These are phyloP conservation scores for Hortiboletus campestris DNA, from an alignment of 768 basidiomycete species.

Conservation along the genomic window DNA sequence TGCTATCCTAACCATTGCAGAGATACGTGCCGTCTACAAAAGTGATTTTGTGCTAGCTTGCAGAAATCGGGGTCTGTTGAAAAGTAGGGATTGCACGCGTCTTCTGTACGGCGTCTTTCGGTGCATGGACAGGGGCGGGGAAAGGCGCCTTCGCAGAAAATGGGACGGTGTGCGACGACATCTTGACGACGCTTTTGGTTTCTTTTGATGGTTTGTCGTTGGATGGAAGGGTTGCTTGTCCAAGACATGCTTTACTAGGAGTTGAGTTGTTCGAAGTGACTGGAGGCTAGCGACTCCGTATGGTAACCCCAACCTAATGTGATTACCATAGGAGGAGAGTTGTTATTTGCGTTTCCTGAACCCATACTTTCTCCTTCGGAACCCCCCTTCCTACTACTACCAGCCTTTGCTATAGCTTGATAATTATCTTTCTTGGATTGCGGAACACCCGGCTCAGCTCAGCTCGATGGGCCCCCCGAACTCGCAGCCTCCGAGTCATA, in stretches of 20 bases:
- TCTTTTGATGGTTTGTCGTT: background rate
- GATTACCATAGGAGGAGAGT: conserved; percentile 16
- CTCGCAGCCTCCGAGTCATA: conserved; percentile 10
- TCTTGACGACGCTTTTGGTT: background rate
- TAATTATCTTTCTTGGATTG: conserved; percentile 27
- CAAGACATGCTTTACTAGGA: no score
- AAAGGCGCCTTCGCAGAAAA: background rate
- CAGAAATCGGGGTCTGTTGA: background rate
- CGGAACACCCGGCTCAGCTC: conserved; percentile 8
- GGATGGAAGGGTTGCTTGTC: background rate
- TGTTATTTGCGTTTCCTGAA: conserved; percentile 14
- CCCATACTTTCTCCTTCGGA: conserved; percentile 8
- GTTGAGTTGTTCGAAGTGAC: no score
- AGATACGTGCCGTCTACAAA: background rate
- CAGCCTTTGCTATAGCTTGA: conserved; percentile 33
- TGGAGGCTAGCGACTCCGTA: no score
- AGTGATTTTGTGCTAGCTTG: background rate
- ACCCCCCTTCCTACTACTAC: conserved; percentile 22
- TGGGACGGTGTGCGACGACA: background rate
- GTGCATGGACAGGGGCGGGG: background rate
- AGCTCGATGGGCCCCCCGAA: conserved; percentile 10
- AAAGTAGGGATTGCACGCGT: background rate
- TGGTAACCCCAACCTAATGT: background rate
- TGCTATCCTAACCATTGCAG: conserved; percentile 12
- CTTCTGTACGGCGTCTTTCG: background rate